These are phyloP conservation scores for Leucocoprinus leucothites DNA, from an alignment of 768 basidiomycete genomes.

Conservation along the genomic window DNA sequence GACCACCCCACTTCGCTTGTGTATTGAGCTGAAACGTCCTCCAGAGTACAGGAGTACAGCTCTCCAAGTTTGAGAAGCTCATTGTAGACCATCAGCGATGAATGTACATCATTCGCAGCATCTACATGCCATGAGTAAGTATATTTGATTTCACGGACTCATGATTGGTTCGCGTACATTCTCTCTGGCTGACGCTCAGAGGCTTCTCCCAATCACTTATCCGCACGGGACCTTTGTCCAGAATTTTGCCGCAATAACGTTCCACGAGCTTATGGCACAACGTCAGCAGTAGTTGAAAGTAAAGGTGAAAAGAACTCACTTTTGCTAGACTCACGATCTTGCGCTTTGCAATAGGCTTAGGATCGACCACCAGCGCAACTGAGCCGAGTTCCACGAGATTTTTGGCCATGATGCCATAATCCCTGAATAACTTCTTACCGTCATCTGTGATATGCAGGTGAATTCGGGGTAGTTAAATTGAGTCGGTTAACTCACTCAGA, in stretches of 20 bases:
- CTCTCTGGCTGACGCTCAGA: conserved; percentile 20
- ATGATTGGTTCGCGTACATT: conserved; percentile 21
- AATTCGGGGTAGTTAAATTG: background rate
- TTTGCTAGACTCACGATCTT: conserved; percentile 31
- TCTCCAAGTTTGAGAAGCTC: conserved; percentile 24
- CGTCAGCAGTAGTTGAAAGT: background rate
- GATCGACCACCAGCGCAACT: conserved; percentile 28
- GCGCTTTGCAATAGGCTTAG: conserved; percentile 18
- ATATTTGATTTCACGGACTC: background rate
- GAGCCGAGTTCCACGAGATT: conserved; percentile 33
- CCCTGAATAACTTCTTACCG: conserved; percentile 34
- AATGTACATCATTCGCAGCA: conserved; percentile 37
- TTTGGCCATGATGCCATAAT: conserved; percentile 33
- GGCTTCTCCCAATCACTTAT: conserved; percentile 33
- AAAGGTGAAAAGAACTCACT: conserved; percentile 15
- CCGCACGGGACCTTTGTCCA: conserved; percentile 28
- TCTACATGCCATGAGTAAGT: conserved; percentile 19
- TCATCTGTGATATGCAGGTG: conserved; percentile 24
- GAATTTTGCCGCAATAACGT: conserved; percentile 26
- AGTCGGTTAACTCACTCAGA: conserved; percentile 20
- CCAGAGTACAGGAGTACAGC: conserved; percentile 14
- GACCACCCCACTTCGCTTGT: background rate
- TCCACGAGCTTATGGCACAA: conserved; percentile 24
- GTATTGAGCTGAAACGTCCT: conserved; percentile 6
- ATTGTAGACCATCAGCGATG: conserved; percentile 26